These are phyloP conservation scores for Macaranga tanarius DNA, from an alignment of 441 rosid species.

Conservation along the genomic window DNA sequence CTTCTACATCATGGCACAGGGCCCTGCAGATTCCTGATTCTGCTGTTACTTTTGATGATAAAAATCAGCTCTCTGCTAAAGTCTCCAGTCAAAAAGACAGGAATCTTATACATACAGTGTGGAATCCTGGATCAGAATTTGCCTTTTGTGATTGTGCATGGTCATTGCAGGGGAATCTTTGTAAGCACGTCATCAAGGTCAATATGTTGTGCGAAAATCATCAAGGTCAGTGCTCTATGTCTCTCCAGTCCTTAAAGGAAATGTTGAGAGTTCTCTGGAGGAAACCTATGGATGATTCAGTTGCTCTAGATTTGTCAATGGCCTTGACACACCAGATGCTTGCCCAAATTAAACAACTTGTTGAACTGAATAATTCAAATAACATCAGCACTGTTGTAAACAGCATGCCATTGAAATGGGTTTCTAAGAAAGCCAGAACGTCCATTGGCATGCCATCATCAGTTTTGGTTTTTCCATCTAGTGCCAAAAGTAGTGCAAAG, in stretches of 20 bases:
- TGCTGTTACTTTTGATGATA: constrained; percentile 53
- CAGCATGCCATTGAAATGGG: constrained; percentile 73
- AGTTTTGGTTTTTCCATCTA: constrained; percentile 28
- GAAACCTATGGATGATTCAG: constrained; percentile 71
- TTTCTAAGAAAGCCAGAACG: constrained; percentile 72
- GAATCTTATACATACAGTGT: constrained; percentile 46
- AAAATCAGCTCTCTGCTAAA: constrained; percentile 52
- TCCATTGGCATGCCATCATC: constrained; percentile 73
- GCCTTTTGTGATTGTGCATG: constrained; percentile 90
- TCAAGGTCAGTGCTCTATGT: constrained; percentile 56
- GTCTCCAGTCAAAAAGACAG: constrained; percentile 66
- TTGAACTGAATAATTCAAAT: constrained; percentile 50
- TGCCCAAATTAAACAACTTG: constrained; percentile 69
- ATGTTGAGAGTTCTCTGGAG: constrained; percentile 48
- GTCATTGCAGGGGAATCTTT: constrained; percentile 88
- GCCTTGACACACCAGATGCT: constrained; percentile 76
- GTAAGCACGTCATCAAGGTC: constrained; percentile 93
- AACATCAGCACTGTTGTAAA: constrained; percentile 60
- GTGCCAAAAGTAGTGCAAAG: constrained; percentile 29
- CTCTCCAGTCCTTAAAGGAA: constrained; percentile 59
- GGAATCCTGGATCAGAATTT: constrained; percentile 97
- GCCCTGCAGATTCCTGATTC: constrained; percentile 78
- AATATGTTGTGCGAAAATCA: constrained; percentile 57
- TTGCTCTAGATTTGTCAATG: constrained; percentile 59
- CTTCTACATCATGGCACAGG: constrained; percentile 92